Percentiles rank a stretch among this genome's conserved stretches.
phyloP scores from a whole-genome alignment of 176 grass and related monocot genomes.

The Poa pratensis region DNA sequence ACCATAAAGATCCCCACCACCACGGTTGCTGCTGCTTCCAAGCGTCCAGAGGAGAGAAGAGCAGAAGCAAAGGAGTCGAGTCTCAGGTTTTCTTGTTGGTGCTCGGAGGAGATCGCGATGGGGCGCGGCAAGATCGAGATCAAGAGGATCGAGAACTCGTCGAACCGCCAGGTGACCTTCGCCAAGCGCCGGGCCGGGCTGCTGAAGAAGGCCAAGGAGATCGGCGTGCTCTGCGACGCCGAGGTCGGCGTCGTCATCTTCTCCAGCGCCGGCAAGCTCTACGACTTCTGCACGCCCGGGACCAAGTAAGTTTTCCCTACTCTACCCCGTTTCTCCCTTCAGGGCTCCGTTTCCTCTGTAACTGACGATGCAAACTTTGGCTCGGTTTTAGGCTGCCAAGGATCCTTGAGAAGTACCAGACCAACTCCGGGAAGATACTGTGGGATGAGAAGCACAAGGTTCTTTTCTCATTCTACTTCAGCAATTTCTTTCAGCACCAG shows the following conservation, averaged over 20 bases:
- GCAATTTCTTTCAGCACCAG: neutral
- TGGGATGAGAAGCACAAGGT: constrained; percentile 99
- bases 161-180: constrained; percentile 92
- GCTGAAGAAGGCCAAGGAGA: constrained; percentile 94
- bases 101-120: constrained; percentile 45
- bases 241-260: constrained; percentile 93
- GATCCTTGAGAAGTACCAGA: constrained; percentile 96
- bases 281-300: constrained; percentile 77
- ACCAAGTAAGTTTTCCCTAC: constrained; percentile 42
- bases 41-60: neutral
- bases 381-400: constrained; percentile 58
- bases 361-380: constrained; percentile 7
- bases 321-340: neutral
- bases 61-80: neutral
- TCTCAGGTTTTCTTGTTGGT: neutral
- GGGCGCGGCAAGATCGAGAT: constrained; percentile 98
- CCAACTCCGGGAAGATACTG: constrained; percentile 90
- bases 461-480: neutral
- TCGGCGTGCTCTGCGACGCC: constrained; percentile 89
- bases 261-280: constrained; percentile 93
- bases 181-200: constrained; percentile 84
- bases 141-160: constrained; percentile 97
- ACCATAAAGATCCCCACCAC: constrained; percentile 32
- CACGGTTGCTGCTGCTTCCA: neutral
- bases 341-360: neutral